phyloP scores from a whole-genome alignment of 306 rosid species.

The Echinosophora koreensis region DNA sequence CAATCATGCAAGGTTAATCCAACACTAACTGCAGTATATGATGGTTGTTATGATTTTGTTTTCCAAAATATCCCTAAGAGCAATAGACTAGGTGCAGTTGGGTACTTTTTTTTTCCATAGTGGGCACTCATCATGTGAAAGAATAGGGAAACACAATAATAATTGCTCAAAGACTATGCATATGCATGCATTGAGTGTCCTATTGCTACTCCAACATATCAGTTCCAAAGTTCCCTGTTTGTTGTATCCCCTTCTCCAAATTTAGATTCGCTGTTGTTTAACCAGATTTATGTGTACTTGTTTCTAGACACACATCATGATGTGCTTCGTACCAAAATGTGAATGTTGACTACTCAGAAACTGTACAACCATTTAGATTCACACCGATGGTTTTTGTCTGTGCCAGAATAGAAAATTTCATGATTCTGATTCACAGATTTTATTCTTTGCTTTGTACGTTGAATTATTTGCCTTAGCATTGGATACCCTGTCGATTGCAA shows the following conservation, averaged over 20 bases:
- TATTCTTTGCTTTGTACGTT: constrained; percentile 37
- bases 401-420: neutral
- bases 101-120: neutral
- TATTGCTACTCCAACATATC: constrained; percentile 43
- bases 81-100: constrained; percentile 4
- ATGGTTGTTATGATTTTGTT: neutral
- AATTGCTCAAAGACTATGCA: constrained; percentile 48
- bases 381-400: constrained; percentile 31
- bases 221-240: neutral
- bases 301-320: constrained; percentile 34
- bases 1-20: neutral
- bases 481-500: constrained; percentile 1
- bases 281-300: neutral
- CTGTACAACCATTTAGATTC: neutral
- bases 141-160: constrained; percentile 34
- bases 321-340: constrained; percentile 6
- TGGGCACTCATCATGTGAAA: constrained; percentile 45
- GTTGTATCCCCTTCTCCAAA: neutral
- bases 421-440: constrained; percentile 45
- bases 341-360: neutral
- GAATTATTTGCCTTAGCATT: constrained; percentile 34
- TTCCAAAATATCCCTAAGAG: neutral
- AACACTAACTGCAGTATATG: neutral
- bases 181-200: constrained; percentile 48
- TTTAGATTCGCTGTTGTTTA: neutral